Base-by-base conservation (phyloP, 345 rosid genomes). In the Ailanthus altissimus region DNA sequence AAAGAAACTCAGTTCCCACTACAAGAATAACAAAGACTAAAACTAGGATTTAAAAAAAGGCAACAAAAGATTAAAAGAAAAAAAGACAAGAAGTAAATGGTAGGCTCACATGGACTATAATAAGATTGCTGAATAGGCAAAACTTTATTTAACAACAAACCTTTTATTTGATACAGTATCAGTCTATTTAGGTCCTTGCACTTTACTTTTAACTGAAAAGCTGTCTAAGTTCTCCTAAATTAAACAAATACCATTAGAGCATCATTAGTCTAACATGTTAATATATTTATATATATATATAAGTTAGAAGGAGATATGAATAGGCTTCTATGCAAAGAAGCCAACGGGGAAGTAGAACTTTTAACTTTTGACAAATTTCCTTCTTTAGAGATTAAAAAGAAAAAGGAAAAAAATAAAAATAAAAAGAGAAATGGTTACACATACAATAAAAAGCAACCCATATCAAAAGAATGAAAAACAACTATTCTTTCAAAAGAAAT, bases 1-100 rank as follows among this genome's bases (percentile, higher is more conserved):
- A 77, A 83, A 26, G 76, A n/a, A 43, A 23, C n/a, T 64, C 20
- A 67, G 43, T 45, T 43, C 63, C 43, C 45, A 1, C 66, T 23
- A 57, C 23, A 36, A 73, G 58, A 59, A 14, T 43, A 78, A 71
- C 32, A n/a, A 32, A 61, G 38, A 56, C 47, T 28, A 54, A 47
- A 67, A 45, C 51, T 15, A 42, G 5, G 11, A 40, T n/a, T n/a
- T 45, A 21, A 73, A 59, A 25, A 1, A 21, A 45, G 50, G 46
- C 18, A 75, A 2, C 9, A 65, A 57, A 64, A 25, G 12, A 12
- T 26, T n/a, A 64, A 13, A 38, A 10, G 16, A 79, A 18, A 54
- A 23, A 13, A 40, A 57, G 23, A 59, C 4, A 58, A 9, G 25
- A 5, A 15, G 73, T 15, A 49, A 28, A 75, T 42, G 54, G 45